Conservation (phyloP, 441 rosid genomes). For the Rhodomyrtus psidioides region DNA sequence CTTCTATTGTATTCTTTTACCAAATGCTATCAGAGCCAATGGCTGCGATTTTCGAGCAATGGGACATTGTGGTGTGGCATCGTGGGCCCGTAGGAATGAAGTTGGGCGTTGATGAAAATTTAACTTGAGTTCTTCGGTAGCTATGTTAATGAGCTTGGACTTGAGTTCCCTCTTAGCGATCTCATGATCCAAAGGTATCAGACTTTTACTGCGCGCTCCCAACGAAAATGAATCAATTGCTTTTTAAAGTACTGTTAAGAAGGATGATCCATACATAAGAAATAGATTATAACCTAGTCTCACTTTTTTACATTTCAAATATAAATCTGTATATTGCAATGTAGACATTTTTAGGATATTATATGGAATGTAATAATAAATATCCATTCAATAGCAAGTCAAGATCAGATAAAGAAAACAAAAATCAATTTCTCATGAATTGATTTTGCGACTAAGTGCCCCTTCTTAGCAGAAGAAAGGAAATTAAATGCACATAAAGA, state of each 20-base stretch:
- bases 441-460: neutral
- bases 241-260: neutral
- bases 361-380: neutral
- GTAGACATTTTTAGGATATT: neutral
- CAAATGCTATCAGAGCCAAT: too few relatives aligned
- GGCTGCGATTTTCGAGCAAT: too few relatives aligned
- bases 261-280: neutral
- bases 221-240: too few relatives aligned
- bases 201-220: too few relatives aligned
- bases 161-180: too few relatives aligned
- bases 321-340: neutral
- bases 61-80: too few relatives aligned
- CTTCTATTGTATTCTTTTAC: too few relatives aligned
- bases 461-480: neutral
- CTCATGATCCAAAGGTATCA: too few relatives aligned
- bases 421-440: neutral
- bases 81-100: too few relatives aligned
- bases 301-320: neutral
- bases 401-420: neutral
- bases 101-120: too few relatives aligned
- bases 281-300: neutral
- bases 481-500: neutral
- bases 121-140: too few relatives aligned
- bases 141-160: too few relatives aligned
- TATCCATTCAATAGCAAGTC: neutral